phyloP scores from a whole-genome alignment of 2,329 filamentous ascomycete species.

The Curvularia eragrostidis region DNA sequence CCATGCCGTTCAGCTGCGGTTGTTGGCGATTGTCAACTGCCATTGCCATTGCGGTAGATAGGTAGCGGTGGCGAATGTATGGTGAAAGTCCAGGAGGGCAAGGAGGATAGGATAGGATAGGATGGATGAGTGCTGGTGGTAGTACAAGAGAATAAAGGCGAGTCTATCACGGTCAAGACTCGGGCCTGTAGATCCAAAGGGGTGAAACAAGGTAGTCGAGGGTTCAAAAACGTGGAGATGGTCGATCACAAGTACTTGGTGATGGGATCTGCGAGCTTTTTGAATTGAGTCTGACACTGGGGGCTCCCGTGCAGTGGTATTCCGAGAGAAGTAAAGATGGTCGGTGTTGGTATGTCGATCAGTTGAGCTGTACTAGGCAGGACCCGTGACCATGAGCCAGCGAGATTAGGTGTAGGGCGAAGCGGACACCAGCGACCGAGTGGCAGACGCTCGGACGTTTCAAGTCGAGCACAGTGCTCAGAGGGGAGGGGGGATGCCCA shows the following conservation, averaged over 20 bases:
- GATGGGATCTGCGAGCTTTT: conserved; percentile 59
- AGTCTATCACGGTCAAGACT: conserved; percentile 36
- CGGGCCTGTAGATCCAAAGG: conserved; percentile 30
- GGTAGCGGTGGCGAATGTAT: conserved; percentile 8
- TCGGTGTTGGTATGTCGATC: conserved; percentile 49
- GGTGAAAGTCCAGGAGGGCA: conserved; percentile 14
- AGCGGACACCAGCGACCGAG: conserved; percentile 41
- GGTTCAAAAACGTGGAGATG: conserved; percentile 57
- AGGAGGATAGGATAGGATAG: not conserved
- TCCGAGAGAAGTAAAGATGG: conserved; percentile 47
- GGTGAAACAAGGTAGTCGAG: conserved; percentile 47
- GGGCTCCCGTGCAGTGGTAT: conserved; percentile 41
- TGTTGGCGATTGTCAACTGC: conserved; percentile 88
- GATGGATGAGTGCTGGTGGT: conserved; percentile 9
- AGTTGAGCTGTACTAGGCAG: conserved; percentile 42
- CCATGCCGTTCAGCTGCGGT: conserved; percentile 69
- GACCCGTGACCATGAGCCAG: conserved; percentile 48
- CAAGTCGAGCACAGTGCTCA: conserved; percentile 46
- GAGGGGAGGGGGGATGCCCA: conserved; percentile 27
- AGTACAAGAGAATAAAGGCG: conserved; percentile 35
- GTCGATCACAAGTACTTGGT: conserved; percentile 55
- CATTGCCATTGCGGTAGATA: conserved; percentile 76
- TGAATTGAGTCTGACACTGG: conserved; percentile 49
- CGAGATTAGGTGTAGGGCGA: conserved; percentile 44
- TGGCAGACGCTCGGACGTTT: conserved; percentile 49